A percentile compares a stretch with the other conserved stretches of the same genome.
Conservation (phyloP, 495 filamentous ascomycete species). For the Neurospora sublineolata region DNA sequence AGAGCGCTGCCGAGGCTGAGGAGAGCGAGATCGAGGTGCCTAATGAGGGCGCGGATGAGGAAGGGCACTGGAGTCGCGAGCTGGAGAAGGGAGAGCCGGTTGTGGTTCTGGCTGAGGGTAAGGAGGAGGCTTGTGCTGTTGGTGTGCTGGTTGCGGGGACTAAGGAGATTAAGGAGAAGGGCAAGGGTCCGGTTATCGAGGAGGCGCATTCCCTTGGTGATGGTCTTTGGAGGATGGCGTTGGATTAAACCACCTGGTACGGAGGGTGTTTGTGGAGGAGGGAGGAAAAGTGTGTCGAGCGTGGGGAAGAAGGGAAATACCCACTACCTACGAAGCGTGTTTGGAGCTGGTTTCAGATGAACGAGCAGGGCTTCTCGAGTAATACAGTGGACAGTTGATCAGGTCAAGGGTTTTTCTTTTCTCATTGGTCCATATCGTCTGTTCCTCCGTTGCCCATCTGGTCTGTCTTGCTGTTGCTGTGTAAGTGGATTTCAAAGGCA, state of each 20-base stretch:
- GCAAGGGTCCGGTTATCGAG: slow-evolving; percentile 87
- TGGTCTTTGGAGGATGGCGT: slow-evolving; percentile 73
- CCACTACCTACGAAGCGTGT: neutral
- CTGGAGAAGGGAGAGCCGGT: slow-evolving; percentile 71
- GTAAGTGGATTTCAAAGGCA: neutral
- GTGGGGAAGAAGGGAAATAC: neutral
- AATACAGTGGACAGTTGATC: neutral
- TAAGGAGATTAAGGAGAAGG: slow-evolving; percentile 82
- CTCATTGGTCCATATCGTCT: neutral
- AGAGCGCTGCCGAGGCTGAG: slow-evolving; percentile 10
- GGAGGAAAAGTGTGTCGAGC: neutral
- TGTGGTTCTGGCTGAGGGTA: slow-evolving; percentile 84
- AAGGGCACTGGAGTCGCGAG: slow-evolving; percentile 43
- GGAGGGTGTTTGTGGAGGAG: neutral
- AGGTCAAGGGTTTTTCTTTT: neutral
- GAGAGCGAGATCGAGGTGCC: slow-evolving; percentile 29
- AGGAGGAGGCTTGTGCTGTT: slow-evolving; percentile 80
- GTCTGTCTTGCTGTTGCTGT: neutral
- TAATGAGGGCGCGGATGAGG: slow-evolving; percentile 33
- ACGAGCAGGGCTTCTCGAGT: neutral
- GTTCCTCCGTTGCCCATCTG: neutral
- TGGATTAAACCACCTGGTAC: slow-evolving; percentile 40
- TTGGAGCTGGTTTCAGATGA: neutral
- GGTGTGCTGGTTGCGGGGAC: slow-evolving; percentile 79
- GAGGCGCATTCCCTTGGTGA: slow-evolving; percentile 88